Base-by-base conservation (phyloP, 179 eudicot species). In the Carnegiea gigantea region DNA sequence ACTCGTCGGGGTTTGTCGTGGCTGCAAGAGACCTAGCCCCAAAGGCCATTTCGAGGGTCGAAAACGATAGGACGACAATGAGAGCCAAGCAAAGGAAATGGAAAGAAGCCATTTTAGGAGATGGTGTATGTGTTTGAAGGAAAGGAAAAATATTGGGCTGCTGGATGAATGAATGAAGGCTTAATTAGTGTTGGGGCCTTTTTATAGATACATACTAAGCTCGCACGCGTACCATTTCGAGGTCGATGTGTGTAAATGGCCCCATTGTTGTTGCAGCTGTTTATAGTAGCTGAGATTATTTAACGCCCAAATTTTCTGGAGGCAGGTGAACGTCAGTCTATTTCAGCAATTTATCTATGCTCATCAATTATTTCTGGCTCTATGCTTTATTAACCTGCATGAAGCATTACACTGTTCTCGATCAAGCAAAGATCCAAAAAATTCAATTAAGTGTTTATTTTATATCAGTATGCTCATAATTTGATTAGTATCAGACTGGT, bases 101-200 rank as follows among this genome's bases (percentile, higher is more conserved):
- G 48, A 13, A 64, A 53, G 70, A 38, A 76, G 80, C 77, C 84
- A 82, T 82, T 79, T 79, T 53, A 10, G 65, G 13, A 49, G 12
- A 57, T 18, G 62, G 62, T 20, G 1, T 33, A 33, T 33, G 36
- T 57, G n/a, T 57, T 57, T 57, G 38, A 4, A 15, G 57, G 18
- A 17, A 11, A 51, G 17, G 57, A 51, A 12, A 11, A 51, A 51
- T 51, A 43, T 57, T 36, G 57, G 8, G 43, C 70, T 36, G 67
- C 6, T 40, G 44, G 44, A 5, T 38, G 65, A 43, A 65, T 36
- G 60, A 18, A 18, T 13, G n/a, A 17, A 51, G 18, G 20, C 18
- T 7, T 46, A 48, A 33, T 30, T 46, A 28, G 17, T 75, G 44
- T 62, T 74, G 28, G 54, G 72, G 36, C 36, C 30, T 40, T 30